Conservation (phyloP, 176 grass and related monocot genomes). For the Aechmea fasciata region DNA sequence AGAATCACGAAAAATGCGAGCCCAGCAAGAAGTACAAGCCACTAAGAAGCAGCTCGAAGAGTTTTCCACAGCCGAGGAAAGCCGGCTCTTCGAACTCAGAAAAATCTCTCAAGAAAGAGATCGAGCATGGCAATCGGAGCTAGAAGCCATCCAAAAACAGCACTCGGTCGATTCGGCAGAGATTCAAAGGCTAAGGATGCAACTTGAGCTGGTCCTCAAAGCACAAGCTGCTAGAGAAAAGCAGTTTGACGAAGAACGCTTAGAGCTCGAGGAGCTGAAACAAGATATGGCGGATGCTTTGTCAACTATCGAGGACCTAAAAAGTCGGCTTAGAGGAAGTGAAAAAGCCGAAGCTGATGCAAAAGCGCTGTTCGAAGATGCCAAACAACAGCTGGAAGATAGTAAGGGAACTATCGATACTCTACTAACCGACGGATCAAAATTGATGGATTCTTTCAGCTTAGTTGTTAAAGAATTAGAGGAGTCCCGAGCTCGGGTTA, state of each 20-base stretch:
- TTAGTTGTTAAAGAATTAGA: conserved; percentile 81
- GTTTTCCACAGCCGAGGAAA: conserved; percentile 34
- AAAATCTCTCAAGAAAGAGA: conserved; percentile 90
- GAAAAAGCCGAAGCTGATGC: conserved; percentile 44
- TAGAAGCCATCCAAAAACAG: conserved; percentile 89
- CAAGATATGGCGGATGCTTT: conserved; percentile 45
- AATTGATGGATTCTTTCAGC: conserved; percentile 93
- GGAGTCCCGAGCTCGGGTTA: conserved; percentile 63
- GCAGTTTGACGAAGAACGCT: conserved; percentile 3
- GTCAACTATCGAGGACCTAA: conserved; percentile 49
- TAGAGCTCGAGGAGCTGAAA: conserved; percentile 22
- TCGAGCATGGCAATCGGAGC: conserved; percentile 88
- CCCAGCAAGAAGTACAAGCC: conserved; percentile 66
- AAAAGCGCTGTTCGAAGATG: conserved; percentile 47
- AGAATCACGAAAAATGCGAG: conserved; percentile 47
- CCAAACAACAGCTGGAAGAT: conserved; percentile 64
- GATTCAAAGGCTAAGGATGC: conserved; percentile 53
- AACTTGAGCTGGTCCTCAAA: conserved; percentile 37
- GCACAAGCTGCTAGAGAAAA: conserved; percentile 10
- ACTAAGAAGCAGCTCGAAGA: conserved; percentile 33
- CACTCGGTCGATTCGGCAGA: conserved; percentile 74
- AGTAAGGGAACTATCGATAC: conserved; percentile 67
- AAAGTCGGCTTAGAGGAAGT: conserved; percentile 6
- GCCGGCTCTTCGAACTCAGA: conserved; percentile 58
- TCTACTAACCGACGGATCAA: conserved; percentile 81